Evolutionary conservation across 345 rosid species (phyloP).

Genomic region (Eucalyptus melliodora): DNA sequence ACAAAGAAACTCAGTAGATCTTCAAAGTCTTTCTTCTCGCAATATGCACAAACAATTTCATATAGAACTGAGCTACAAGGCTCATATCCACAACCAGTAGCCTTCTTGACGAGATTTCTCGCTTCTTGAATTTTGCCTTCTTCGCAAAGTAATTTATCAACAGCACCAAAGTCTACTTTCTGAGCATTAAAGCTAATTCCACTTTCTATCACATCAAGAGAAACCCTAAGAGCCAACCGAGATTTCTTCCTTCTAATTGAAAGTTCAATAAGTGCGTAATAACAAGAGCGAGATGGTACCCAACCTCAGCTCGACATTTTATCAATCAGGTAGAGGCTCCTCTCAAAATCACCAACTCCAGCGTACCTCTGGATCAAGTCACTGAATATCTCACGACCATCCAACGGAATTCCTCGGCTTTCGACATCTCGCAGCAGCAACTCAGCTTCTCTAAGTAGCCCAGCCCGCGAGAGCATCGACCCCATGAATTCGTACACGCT

Average conservation of each 20-base stretch:
- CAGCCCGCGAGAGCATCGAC: constrained; percentile 27
- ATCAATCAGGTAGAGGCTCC: constrained; percentile 40
- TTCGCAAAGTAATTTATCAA: constrained; percentile 39
- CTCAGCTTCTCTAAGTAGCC: constrained; percentile 55
- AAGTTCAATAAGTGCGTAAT: constrained; percentile 24
- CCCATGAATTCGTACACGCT: constrained; percentile 50
- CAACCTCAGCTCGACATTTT: constrained; percentile 27
- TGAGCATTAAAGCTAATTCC: constrained; percentile 5
- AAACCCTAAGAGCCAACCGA: constrained; percentile 32
- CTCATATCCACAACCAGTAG: constrained; percentile 26
- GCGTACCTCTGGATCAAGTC: constrained; percentile 41
- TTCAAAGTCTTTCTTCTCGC: constrained; percentile 67
- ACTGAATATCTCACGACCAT: constrained; percentile 17
- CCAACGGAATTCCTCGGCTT: constrained; percentile 21
- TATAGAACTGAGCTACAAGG: constrained; percentile 19
- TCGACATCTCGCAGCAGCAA: constrained; percentile 37
- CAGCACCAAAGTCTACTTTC: constrained; percentile 19
- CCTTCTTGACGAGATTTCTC: constrained; percentile 44
- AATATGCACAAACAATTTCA: constrained; percentile 44
- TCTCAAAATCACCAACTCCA: constrained; percentile 26
- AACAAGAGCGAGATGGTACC: constrained; percentile 31
- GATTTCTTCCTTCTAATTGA: constrained; percentile 28
- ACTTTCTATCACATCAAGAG: constrained; percentile 36
- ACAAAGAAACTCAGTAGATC: constrained; percentile 41
- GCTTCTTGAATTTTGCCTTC: constrained; percentile 56